Evolutionary conservation across 2,329 filamentous ascomycete genomes (phyloP).

Genomic region (Achaetomium macrosporum): DNA sequence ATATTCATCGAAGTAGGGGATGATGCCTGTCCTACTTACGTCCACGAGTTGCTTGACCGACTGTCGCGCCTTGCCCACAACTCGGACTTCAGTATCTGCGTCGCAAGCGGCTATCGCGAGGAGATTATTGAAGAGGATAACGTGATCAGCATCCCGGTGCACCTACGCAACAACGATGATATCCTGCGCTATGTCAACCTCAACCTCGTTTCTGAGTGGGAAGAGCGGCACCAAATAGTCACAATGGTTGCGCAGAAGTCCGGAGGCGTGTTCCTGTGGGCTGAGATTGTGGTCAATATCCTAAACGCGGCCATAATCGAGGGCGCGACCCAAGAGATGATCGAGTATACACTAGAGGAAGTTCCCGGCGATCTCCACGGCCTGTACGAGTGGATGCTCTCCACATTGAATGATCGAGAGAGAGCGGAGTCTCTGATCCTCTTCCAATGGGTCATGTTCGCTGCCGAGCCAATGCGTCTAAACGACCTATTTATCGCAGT

Average conservation of each 20-base stretch:
- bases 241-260: conserved; percentile 27
- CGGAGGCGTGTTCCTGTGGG: conserved; percentile 31
- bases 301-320: conserved; percentile 33
- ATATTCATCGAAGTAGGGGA: conserved; percentile 30
- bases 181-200: conserved; percentile 30
- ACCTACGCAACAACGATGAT: conserved; percentile 30
- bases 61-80: conserved; percentile 28
- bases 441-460: conserved; percentile 33
- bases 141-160: conserved; percentile 27
- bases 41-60: conserved; percentile 26
- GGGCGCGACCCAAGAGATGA: conserved; percentile 30
- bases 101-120: conserved; percentile 25
- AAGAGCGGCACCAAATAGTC: conserved; percentile 27
- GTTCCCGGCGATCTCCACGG: conserved; percentile 30
- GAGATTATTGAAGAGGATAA: conserved; percentile 22
- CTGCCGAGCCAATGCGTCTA: conserved; percentile 29
- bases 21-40: conserved; percentile 23
- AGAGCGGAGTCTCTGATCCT: conserved; percentile 27
- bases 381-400: conserved; percentile 32
- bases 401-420: conserved; percentile 28
- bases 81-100: conserved; percentile 31
- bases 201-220: conserved; percentile 30
- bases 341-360: conserved; percentile 30
- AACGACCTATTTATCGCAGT: conserved; percentile 31
- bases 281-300: conserved; percentile 33